Conservation (phyloP, 306 rosid species). For the Macrotyloma uniflorum region DNA sequence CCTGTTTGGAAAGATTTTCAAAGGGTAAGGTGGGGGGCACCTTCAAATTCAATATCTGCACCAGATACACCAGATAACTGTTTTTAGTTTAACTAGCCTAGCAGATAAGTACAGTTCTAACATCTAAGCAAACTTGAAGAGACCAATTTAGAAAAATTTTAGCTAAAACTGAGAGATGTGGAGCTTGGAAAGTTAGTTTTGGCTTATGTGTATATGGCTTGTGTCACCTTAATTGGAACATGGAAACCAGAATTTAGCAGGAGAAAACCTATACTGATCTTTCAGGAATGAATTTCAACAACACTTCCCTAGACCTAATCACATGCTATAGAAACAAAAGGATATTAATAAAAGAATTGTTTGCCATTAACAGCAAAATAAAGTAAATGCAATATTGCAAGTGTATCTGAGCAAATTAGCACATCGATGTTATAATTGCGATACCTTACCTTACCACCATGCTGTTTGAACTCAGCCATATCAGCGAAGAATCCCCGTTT, state of each 20-base stretch:
- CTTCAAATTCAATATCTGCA: too few relatives aligned
- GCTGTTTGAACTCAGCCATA: conserved; percentile 67
- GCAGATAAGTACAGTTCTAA: conserved; percentile 22
- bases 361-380: background rate
- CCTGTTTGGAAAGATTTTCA: too few relatives aligned
- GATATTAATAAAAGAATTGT: background rate
- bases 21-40: too few relatives aligned
- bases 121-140: conserved; percentile 1
- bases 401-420: background rate
- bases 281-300: background rate
- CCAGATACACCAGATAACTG: background rate
- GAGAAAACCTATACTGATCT: background rate
- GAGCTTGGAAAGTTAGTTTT: conserved; percentile 3
- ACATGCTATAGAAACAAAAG: conserved; percentile 12
- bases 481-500: conserved; percentile 86
- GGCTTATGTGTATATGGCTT: background rate
- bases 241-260: background rate
- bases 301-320: conserved; percentile 4
- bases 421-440: background rate
- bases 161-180: conserved; percentile 1
- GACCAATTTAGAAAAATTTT: background rate
- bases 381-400: background rate
- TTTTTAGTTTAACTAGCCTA: background rate
- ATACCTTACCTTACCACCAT: conserved; percentile 82
- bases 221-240: conserved; percentile 12